phyloP scores from a whole-genome alignment of 2,329 filamentous ascomycete species.

The Dendryphion nanum region DNA sequence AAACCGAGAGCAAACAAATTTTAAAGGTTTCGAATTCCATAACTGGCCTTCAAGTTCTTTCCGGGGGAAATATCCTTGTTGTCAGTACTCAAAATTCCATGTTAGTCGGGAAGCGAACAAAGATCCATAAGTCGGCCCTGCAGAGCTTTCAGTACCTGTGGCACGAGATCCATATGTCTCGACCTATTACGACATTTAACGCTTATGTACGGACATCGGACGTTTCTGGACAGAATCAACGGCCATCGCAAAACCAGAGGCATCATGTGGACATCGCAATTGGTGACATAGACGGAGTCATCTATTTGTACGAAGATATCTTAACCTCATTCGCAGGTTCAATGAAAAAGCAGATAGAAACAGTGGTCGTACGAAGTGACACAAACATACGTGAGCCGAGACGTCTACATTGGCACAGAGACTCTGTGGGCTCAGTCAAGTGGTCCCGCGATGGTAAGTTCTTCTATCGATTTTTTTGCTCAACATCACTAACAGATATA shows the following conservation, averaged over 20 bases:
- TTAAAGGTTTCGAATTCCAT: constrained; percentile 40
- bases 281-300: constrained; percentile 72
- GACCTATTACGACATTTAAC: constrained; percentile 53
- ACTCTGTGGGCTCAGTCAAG: constrained; percentile 77
- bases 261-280: constrained; percentile 70
- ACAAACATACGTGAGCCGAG: constrained; percentile 51
- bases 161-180: constrained; percentile 56
- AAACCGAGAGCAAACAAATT: constrained; percentile 34
- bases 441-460: constrained; percentile 84
- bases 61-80: constrained; percentile 59
- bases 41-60: constrained; percentile 44
- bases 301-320: constrained; percentile 79
- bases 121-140: constrained; percentile 29
- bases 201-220: constrained; percentile 56
- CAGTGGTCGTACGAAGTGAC: constrained; percentile 3
- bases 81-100: constrained; percentile 55
- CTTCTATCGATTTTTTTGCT: not conserved
- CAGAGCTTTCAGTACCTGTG: constrained; percentile 50
- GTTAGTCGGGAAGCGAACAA: constrained; percentile 57
- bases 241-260: constrained; percentile 28
- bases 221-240: constrained; percentile 25
- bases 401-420: constrained; percentile 88
- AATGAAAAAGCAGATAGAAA: constrained; percentile 43
- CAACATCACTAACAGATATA: constrained; percentile 34
- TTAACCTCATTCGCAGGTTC: constrained; percentile 54